Evolutionary conservation across 768 basidiomycete species (phyloP), one percentile per base, ranked within the genome.

Genomic region (Dioszegia aurantiaca): DNA sequence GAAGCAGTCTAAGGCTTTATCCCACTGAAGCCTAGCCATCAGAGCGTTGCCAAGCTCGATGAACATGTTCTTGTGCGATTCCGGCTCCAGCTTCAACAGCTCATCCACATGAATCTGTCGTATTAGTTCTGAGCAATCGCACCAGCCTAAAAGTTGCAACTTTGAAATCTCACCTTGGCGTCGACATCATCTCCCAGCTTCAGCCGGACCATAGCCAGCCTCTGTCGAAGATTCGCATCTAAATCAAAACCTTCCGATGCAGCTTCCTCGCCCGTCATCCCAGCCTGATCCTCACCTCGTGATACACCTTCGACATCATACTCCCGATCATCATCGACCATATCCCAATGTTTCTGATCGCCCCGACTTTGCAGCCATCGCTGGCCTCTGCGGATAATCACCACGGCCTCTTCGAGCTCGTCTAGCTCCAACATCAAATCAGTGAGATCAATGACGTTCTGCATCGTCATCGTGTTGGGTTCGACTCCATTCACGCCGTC

Each of bases 361-460:
- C 77, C 79, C 30, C 94, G 79, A 0, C 90, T 89, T 73, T 97
- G 90, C n/a, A 97, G 75, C 94, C 94, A 98, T 55, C 94, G 79
- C 49, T 83, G 86, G 0, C 92, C 93, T 51, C 79, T 80, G 45
- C 87, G 81, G 49, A 94, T 85, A 0, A 84, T 82, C 12, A 83
- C 80, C 16, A 90, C 78, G 0, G 87, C 88, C 40, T 82, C 79
- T 33, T 85, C 84, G 66, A 87, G 81, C 59, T 88, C 83, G 0
- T 83, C 84, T 26, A 86, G 78, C 0, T 83, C 82, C 62, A 90
- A 86, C 66, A 89, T 85, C 45, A 93, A 79, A 69, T 99, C 94
- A 2, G 89, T 86, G 11, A 98, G 83, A 2, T 87, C 84, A 23
- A 90, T 82, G n/a, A 98, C 70, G 31, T 64, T 64, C 19, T 74